These are phyloP conservation scores for Cyclotella sp. DNA, from an alignment of 108 stramenopile genomes.

Conservation along the genomic window DNA sequence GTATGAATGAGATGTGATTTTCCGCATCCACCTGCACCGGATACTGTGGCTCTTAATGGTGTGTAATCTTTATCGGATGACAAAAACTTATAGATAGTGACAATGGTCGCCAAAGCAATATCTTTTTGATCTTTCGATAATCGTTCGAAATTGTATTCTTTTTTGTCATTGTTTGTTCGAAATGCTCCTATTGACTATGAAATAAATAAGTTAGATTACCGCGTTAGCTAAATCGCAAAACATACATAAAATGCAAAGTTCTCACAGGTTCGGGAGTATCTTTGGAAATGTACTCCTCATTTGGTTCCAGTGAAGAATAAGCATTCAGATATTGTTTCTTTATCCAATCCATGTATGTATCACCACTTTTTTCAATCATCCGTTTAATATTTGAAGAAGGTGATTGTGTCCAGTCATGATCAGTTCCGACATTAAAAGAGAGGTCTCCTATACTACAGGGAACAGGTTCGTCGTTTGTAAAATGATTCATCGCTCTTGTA, in stretches of 20 bases:
- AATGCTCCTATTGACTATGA: too few relatives aligned
- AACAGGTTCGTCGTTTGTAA: background rate
- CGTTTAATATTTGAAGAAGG: background rate
- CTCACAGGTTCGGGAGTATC: too few relatives aligned
- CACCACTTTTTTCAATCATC: too few relatives aligned
- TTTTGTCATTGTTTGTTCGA: too few relatives aligned
- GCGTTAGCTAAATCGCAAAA: too few relatives aligned
- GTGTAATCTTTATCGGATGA: conserved; percentile 5
- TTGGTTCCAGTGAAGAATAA: too few relatives aligned
- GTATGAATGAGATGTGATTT: conserved; percentile 14
- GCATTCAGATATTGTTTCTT: too few relatives aligned
- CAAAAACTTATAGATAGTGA: conserved; percentile 16
- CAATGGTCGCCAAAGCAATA: background rate
- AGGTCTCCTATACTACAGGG: background rate
- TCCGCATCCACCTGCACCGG: conserved; percentile 9
- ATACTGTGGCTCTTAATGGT: conserved; percentile 18
- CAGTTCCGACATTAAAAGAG: background rate
- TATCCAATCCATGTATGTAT: background rate
- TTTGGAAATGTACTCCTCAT: too few relatives aligned
- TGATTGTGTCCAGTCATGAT: background rate
- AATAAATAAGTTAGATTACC: too few relatives aligned
- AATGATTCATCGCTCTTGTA: background rate
- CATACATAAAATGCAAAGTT: too few relatives aligned
- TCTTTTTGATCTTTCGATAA: background rate
- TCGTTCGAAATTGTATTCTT: background rate